Evolutionary conservation across 371 early-diverging fungal genomes (phyloP), one percentile per base, ranked within the genome.

Genomic region (Syncephalastrum sp.): DNA sequence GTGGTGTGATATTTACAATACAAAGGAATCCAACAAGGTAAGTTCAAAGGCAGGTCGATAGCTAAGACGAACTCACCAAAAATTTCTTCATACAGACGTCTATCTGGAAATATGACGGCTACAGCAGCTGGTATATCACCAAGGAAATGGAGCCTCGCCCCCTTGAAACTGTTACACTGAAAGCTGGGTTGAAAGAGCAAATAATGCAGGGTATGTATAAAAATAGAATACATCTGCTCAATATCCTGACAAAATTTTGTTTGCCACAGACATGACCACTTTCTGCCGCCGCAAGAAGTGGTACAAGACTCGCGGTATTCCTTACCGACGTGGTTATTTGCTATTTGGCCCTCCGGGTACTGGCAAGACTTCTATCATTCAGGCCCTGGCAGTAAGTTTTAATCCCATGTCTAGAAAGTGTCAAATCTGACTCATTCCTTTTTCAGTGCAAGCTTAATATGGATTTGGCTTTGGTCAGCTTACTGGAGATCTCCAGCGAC

Each of bases 391-490:
- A 25, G 84, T 65, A 67, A 54, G 65, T 57, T n/a, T 27, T 1
- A 16, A 29, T 14, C 25, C 17, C 13, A 12, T 15, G 29, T 92
- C 1, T 8, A 3, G 12, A 27, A 33, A 10, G 10, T 8, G 7
- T 10, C 38, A 21, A 21, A 21, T 21, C 21, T 21, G 21, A 21
- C 16, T 43, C 47, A 13, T 46, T 10, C n/a, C n/a, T n/a, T 46
- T 29, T 17, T 46, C 50, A 70, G 59, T 61, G 92, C 59, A 85
- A 91, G 38, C 81, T 91, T 42, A 90, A 84, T 23, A 91, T 89
- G 82, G 95, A 94, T 77, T 95, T 96, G 51, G 96, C 86, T 67
- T 88, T 92, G 48, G 79, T 91, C 80, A 96, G 88, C 77, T 85
- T 89, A 53, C 80, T 82, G 59, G 92, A 92, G 62, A 76, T 88